Base-by-base conservation (phyloP, 2,329 filamentous ascomycete species). In the Pestalotiopsis fici region DNA sequence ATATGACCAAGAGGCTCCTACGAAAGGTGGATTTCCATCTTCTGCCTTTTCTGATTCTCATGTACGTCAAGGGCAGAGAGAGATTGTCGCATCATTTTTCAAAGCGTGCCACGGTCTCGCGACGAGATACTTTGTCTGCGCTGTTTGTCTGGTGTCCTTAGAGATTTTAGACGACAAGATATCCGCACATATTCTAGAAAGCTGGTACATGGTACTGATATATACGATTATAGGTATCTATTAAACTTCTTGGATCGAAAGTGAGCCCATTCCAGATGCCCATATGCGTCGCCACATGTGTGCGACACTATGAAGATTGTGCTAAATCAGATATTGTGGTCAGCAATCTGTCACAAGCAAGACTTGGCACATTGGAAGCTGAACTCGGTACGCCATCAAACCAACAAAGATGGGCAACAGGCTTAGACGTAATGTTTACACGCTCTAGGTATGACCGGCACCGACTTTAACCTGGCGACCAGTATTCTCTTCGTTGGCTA, bases 401-500 rank as follows among this genome's bases (percentile, higher is more conserved):
- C 12, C 55, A 21, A n/a, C 25, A n/a, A 7, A 7, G 18, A 50
- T n/a, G 4, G 3, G 3, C 23, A 35, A 6, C 11, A 35, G 31
- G 11, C 21, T 15, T 27, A 57, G 23, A 28, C n/a, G 23, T 21
- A 12, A 27, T 28, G 18, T 18, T 59, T 11, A 59, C 18, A 21
- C 4, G 15, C 7, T 31, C 11, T 13, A 59, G 57, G 57, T 21
- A 87, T 89, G 83, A 78, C 73, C 5, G 86, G 86, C 7, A 88
- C 85, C 2, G 85, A 90, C 60, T 89, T 86, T 72, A 88, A 88
- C 69, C 75, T 87, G 1, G 83, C 83, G 12, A 86, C 84, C 4
- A 84, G 82, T 68, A 85, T 87, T 70, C 78, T 87, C 35, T 89
- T 88, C 68, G 86, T 88, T 1, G 84, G 87, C 3, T 90, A 90